Evolutionary conservation across 352 stramenopile genomes (phyloP), one percentile per base, ranked within the genome.

Genomic region (Phytopythium mirpurense): DNA sequence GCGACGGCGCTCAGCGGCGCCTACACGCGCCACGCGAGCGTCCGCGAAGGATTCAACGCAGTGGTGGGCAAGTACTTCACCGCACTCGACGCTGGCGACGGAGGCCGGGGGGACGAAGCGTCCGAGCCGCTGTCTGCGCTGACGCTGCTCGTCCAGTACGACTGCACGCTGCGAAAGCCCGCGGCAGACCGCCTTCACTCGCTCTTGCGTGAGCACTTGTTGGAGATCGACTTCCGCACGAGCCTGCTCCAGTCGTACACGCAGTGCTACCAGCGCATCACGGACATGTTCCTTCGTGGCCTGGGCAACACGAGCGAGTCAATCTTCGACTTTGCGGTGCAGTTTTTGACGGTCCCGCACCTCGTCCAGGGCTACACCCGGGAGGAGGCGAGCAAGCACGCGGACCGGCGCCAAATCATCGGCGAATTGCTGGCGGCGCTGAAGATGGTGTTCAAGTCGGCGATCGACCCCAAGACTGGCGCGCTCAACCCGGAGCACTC

Each of bases 261-360:
- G 36, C 59, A 42, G 19, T 88, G 72, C 27, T 95, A 95, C 51
- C 47, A 67, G 2, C 67, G 68, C 9, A 92, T 93, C 70, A 95
- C 81, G 2, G 60, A 59, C 36, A 87, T 85, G 51, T 93, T 90
- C 45, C 54, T 95, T 12, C 81, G 83, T 35, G 85, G 85, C 4
- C 66, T 95, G 7, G 85, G 81, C 6, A 91, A 90, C 29, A 86
- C 81, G 15, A 88, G 70, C 52, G 85, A 95, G 51, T 90, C 78
- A 2, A 90, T 95, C 58, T 93, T 95, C 55, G 85, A 95, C 59
- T 95, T 95, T 56, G 85, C 83, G 7, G 84, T 90, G 24, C 85
- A 95, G 54, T 89, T 95, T 31, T 61, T 95, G 26, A 95, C 85
- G 0, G 83, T 93, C 1, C 83, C 85, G 16, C 78, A 87, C 51